Conservation (phyloP, 495 filamentous ascomycete genomes). For the Apiosordaria backusii region DNA sequence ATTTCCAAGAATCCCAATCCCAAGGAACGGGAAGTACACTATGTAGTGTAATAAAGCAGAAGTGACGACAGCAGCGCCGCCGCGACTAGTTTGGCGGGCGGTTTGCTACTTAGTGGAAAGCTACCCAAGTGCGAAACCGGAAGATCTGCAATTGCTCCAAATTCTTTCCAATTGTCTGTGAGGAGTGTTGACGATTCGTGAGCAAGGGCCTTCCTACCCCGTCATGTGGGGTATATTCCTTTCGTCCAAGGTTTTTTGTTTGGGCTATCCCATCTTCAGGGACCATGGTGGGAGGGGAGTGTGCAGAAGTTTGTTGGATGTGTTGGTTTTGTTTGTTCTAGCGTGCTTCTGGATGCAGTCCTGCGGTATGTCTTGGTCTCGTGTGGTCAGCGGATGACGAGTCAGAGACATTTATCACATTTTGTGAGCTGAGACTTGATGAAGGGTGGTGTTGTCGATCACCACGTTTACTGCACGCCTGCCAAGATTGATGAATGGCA, state of each 20-base stretch:
- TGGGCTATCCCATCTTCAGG: neutral
- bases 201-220: no score
- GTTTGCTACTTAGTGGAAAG: neutral
- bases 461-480: neutral
- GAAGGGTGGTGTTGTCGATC: neutral
- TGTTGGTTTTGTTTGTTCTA: neutral
- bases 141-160: neutral
- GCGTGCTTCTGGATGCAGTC: neutral
- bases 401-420: neutral
- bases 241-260: slow-evolving; percentile 3
- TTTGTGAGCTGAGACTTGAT: no score
- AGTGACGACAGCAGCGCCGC: neutral
- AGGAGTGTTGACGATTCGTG: no score
- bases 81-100: no score
- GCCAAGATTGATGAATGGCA: neutral
- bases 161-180: neutral
- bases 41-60: neutral
- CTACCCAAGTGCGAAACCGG: neutral
- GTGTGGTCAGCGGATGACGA: neutral
- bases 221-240: neutral
- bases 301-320: neutral
- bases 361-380: neutral
- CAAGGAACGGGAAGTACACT: neutral
- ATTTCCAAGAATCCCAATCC: neutral
- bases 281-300: neutral